Evolutionary conservation across 1,139 yeast genomes (phyloP), one percentile per base, ranked within the genome.

Genomic region (Hyphopichia pseudoburtonii): DNA sequence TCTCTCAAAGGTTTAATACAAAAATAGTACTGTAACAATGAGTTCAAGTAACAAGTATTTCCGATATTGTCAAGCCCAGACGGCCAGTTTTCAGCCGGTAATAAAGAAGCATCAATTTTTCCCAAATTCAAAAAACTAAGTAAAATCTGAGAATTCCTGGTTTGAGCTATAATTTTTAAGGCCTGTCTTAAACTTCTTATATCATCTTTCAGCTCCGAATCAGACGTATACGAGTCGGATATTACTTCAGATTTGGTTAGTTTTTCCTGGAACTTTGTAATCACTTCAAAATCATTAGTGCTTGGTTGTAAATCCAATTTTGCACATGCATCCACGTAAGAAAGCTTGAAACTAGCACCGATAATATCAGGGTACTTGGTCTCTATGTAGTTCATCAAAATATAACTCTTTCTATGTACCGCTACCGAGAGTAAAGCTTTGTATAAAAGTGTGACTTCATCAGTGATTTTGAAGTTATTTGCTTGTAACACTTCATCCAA

Each of bases 61-160:
- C 98, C 97, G 48, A 89, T 89, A 54, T 92, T 92, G 57, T 85
- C 87, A 53, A 92, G 71, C 0, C 97, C 98, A 5, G 89, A 87
- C 0, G 97, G 97, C 79, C 89, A 80, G 36, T 80, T 76, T 27
- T 76, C 82, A 0, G 80, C 70, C 2, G 88, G 84, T 21, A 85
- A 60, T 16, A 79, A 62, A 9, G 72, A 64, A 0, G 85, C 74
- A 52, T 83, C 87, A 27, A 84, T 65, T 24, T 70, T 64, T 0
- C 94, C 94, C 0, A 77, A 70, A 28, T 63, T 62, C 30, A 83
- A 56, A 49, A 71, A 85, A 17, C 79, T 71, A 9, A 55, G 51
- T 16, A 85, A 69, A 11, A 82, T 60, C 33, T 73, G 72, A 2
- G 86, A 78, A 23, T 75, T 68, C 42, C 72, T 71, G 9, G 61